These are phyloP conservation scores for Cynanchum wilfordii DNA, from an alignment of 257 asterid species.

Conservation along the genomic window DNA sequence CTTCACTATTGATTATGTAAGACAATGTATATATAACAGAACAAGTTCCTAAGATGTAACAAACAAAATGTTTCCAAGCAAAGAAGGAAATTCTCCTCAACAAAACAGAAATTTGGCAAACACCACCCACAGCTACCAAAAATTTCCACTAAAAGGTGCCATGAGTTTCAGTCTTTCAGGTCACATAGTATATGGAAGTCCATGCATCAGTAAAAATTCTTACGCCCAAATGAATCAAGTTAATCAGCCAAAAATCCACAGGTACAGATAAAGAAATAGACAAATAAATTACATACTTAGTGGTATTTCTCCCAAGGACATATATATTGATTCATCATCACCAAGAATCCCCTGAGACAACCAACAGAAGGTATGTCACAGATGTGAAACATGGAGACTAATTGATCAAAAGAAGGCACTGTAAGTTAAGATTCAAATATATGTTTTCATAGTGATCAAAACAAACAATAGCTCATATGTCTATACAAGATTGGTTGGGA, in stretches of 20 bases:
- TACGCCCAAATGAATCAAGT: not conserved
- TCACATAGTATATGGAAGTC: not conserved
- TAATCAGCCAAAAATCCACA: constrained; percentile 2
- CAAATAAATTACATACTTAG: constrained; percentile 42
- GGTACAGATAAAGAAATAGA: not conserved
- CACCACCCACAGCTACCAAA: not conserved
- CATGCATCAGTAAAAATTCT: not conserved
- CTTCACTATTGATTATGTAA: not conserved
- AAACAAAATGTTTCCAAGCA: not conserved
- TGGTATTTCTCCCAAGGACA: constrained; percentile 95
- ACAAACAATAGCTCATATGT: constrained; percentile 6
- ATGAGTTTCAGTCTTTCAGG: not conserved
- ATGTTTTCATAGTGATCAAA: constrained; percentile 10
- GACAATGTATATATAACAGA: not conserved
- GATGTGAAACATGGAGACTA: not conserved
- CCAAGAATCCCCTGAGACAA: constrained; percentile 83
- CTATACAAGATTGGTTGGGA: not conserved
- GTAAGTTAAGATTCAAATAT: not conserved
- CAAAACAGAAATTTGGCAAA: not conserved
- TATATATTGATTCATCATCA: constrained; percentile 87
- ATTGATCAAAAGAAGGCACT: not conserved
- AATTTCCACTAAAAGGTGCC: not conserved
- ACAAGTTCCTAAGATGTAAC: not conserved
- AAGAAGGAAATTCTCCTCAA: not conserved
- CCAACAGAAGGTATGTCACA: constrained; percentile 13